These are phyloP conservation scores for Dovyalis caffra DNA, from an alignment of 345 rosid species.

Conservation along the genomic window DNA sequence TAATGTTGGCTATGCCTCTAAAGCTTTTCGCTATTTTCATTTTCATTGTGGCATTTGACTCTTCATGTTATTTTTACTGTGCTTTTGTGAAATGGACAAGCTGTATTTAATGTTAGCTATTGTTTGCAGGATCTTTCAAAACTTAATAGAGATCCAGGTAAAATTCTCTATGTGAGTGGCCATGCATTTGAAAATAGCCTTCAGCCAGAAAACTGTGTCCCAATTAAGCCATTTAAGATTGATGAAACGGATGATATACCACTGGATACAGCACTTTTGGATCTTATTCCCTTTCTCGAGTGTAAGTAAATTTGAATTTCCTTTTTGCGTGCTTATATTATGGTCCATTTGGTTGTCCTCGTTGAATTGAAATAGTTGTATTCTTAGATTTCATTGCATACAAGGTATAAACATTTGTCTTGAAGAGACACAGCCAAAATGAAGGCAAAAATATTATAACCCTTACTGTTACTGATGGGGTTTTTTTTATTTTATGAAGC, in stretches of 20 bases:
- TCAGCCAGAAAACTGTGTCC: constrained; percentile 88
- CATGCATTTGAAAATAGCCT: constrained; percentile 77
- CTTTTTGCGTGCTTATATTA: neutral
- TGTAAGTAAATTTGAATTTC: constrained; percentile 45
- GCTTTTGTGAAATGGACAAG: neutral
- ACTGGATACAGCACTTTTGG: constrained; percentile 77
- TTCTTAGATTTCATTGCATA: neutral
- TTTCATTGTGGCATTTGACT: neutral
- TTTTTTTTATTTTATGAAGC: neutral
- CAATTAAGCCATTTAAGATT: constrained; percentile 74
- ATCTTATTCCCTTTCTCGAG: constrained; percentile 96
- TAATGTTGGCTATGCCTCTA: neutral
- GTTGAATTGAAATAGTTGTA: neutral
- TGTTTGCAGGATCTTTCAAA: constrained; percentile 87
- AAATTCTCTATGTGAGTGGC: constrained; percentile 75
- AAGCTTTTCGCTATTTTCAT: neutral
- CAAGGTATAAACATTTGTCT: neutral
- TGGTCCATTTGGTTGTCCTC: neutral
- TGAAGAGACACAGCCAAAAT: neutral
- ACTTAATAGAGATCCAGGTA: constrained; percentile 86
- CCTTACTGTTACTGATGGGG: neutral
- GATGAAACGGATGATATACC: constrained; percentile 41
- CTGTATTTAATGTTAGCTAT: constrained; percentile 8
- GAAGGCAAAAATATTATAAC: neutral
- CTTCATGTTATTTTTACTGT: neutral